Percentiles rank a stretch among this genome's conserved stretches.
Conservation (phyloP, 345 rosid genomes). For the Aquilaria malaccensis region DNA sequence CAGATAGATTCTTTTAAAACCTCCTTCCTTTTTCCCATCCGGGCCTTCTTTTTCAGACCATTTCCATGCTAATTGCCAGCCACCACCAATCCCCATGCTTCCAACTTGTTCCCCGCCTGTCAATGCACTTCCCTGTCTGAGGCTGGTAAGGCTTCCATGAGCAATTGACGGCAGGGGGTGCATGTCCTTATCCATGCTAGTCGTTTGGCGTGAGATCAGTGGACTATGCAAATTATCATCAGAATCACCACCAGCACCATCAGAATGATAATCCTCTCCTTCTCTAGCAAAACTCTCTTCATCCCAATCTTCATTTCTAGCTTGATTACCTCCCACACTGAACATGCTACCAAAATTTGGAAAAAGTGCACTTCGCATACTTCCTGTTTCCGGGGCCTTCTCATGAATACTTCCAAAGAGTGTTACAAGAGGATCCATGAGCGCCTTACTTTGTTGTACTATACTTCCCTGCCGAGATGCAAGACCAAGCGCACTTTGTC, state of each 20-base stretch:
- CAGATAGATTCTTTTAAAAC: conserved; percentile 78
- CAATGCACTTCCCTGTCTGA: conserved; percentile 55
- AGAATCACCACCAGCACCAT: conserved; percentile 51
- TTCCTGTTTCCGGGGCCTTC: conserved; percentile 68
- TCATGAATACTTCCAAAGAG: conserved; percentile 88
- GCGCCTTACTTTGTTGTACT: conserved; percentile 33
- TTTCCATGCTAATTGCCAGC: conserved; percentile 99
- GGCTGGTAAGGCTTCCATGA: conserved; percentile 47
- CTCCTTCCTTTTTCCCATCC: conserved; percentile 75
- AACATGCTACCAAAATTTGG: conserved; percentile 98
- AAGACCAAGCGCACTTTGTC: conserved; percentile 55
- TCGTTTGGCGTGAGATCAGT: conserved; percentile 83
- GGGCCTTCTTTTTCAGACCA: conserved; percentile 72
- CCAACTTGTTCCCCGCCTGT: conserved; percentile 52
- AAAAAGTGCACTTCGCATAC: conserved; percentile 87
- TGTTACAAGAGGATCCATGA: conserved; percentile 85
- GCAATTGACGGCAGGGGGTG: conserved; percentile 14
- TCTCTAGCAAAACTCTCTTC: conserved; percentile 69
- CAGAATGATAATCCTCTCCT: conserved; percentile 69
- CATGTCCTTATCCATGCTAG: conserved; percentile 68
- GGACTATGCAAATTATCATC: conserved; percentile 84
- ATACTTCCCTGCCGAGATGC: conserved; percentile 70
- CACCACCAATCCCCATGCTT: conserved; percentile 79
- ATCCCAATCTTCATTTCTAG: conserved; percentile 74
- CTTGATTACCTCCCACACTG: conserved; percentile 79